phyloP scores from a whole-genome alignment of 2,329 filamentous ascomycete species.

The Ophiostoma ips region DNA sequence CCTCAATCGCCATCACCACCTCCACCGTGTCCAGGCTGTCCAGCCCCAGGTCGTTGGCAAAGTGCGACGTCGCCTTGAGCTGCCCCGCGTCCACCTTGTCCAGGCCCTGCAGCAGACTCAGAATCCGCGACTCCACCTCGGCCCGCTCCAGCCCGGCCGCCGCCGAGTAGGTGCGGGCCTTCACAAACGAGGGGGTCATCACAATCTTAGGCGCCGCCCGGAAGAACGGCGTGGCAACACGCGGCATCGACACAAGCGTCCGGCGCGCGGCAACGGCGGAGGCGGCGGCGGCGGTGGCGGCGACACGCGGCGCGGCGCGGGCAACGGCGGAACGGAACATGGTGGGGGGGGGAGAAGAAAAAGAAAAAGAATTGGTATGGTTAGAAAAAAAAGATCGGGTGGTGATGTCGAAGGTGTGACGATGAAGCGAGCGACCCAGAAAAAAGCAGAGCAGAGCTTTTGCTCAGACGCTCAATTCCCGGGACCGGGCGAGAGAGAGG shows the following conservation, averaged over 20 bases:
- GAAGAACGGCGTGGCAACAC: background rate
- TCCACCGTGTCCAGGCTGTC: slow-evolving; percentile 98
- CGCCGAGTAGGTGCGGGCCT: slow-evolving; percentile 80
- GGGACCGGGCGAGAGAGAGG: background rate
- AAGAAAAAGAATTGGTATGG: background rate
- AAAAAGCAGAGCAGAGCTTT: background rate
- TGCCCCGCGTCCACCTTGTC: slow-evolving; percentile 79
- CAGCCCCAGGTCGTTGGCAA: slow-evolving; percentile 90
- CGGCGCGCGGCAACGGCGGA: slow-evolving; percentile 18
- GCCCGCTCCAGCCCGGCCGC: slow-evolving; percentile 47
- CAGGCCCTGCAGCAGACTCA: slow-evolving; percentile 86
- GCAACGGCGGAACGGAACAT: slow-evolving; percentile 75
- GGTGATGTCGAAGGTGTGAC: background rate
- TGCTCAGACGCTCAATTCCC: background rate
- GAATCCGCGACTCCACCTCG: slow-evolving; percentile 83
- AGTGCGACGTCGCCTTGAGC: slow-evolving; percentile 78
- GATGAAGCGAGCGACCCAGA: background rate
- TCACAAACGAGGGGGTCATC: slow-evolving; percentile 25
- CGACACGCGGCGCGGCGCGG: slow-evolving; percentile 38
- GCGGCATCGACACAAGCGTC: too few relatives aligned
- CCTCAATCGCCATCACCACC: slow-evolving; percentile 99
- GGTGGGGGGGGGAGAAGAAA: slow-evolving; percentile 18
- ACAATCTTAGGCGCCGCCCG: too few relatives aligned
- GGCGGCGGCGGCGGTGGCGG: slow-evolving; percentile 38
- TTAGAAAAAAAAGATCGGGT: too few relatives aligned